Base-by-base conservation (phyloP, 2,329 filamentous ascomycete genomes). In the Chlorencoelia australis region DNA sequence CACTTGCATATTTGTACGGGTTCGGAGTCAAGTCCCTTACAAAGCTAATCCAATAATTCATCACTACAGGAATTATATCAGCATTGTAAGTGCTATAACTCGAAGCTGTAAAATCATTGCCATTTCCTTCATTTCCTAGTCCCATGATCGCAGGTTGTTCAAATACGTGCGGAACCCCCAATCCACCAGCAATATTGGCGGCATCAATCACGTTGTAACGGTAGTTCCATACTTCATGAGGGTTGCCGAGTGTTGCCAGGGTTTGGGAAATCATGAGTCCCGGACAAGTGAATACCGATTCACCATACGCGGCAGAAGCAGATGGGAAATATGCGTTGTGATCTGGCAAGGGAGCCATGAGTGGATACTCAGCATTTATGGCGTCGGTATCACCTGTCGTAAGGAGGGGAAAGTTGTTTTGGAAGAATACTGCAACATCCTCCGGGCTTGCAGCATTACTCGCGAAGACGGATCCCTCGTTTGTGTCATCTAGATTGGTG, bases 381-480 rank as follows among this genome's bases (percentile, higher is more conserved):
- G 44, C 30, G 15, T 39, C 33, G 7, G 50, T 46, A 28, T 59
- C 48, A 4, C 37, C 16, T 9, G 41, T 42, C 11, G 57, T 50
- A 3, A 64, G 37, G 8, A 41, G 48, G 4, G 62, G 58, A 34
- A 62, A 62, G 33, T 63, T 59, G 6, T 51, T 28, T 18, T 59
- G 43, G 33, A 66, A 62, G 18, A 59, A 57, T 16, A 53, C 47
- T 2, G 59, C 52, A 4, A 53, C 42, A n/a, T 56, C 40, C 14
- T 49, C 43, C 8, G 55, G 54, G n/a, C 47, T 47, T 11, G 59
- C 44, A 4, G 51, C 55, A n/a, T 59, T 57, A 2, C 55, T 50
- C 4, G 58, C 61, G 51, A 80, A 81, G 4, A 65, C 55, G 0
- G 75, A 77, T 19, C 78, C 79, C 54, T 77, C 78, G 37, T 68